phyloP scores from a whole-genome alignment of 2,329 filamentous ascomycete genomes.

The Fonsecaea erecta region DNA sequence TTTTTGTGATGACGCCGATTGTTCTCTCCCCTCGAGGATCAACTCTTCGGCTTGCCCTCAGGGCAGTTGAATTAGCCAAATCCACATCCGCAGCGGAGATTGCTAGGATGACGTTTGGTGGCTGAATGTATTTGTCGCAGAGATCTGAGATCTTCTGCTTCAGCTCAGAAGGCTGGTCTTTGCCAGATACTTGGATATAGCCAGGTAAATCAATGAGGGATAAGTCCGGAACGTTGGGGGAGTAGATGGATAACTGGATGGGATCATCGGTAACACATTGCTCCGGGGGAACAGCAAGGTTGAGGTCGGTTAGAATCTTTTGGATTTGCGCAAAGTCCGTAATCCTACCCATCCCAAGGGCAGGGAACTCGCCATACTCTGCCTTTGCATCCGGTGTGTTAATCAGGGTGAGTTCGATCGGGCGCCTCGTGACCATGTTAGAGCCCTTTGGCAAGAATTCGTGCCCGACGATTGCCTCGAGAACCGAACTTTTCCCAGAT shows the following conservation, averaged over 20 bases:
- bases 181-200: constrained; percentile 93
- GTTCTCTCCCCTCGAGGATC: constrained; percentile 94
- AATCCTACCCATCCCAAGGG: constrained; percentile 84
- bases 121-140: constrained; percentile 96
- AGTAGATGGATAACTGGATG: constrained; percentile 94
- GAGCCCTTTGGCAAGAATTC: constrained; percentile 97
- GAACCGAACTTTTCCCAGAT: constrained; percentile 94
- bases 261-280: constrained; percentile 97
- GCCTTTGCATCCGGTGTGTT: constrained; percentile 86
- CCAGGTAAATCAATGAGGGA: constrained; percentile 95
- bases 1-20: constrained; percentile 98
- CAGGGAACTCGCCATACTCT: constrained; percentile 96
- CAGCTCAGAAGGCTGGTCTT: constrained; percentile 85
- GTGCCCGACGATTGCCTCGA: constrained; percentile 96
- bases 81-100: constrained; percentile 98
- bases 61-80: constrained; percentile 90
- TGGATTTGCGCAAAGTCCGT: constrained; percentile 92
- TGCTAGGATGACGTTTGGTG: constrained; percentile 93
- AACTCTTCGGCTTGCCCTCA: constrained; percentile 86
- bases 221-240: constrained; percentile 90
- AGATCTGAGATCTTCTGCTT: constrained; percentile 96
- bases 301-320: constrained; percentile 90
- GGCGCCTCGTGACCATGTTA: constrained; percentile 96
- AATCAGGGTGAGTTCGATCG: constrained; percentile 93
- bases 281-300: constrained; percentile 84